Conservation (phyloP, 2,329 filamentous ascomycete species). For the Septoria linicola region DNA sequence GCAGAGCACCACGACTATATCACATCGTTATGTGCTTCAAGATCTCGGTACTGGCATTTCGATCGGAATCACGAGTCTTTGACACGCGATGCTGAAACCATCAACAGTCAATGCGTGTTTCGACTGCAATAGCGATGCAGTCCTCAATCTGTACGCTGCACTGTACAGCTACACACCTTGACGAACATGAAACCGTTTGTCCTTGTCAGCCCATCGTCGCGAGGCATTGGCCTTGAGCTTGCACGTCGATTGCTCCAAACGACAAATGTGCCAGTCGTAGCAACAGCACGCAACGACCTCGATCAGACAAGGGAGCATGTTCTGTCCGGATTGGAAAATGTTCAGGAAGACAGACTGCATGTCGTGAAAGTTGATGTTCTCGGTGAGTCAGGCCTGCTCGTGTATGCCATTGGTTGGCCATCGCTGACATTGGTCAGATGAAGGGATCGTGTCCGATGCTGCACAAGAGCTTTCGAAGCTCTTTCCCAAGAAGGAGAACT, state of each 20-base stretch:
- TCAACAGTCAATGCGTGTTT: background rate
- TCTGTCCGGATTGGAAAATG: conserved; percentile 49
- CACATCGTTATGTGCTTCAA: background rate
- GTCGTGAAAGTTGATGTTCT: conserved; percentile 58
- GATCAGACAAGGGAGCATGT: conserved; percentile 51
- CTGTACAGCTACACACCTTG: background rate
- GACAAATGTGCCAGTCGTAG: conserved; percentile 59
- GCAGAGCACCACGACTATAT: background rate
- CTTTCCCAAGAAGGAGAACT: conserved; percentile 45
- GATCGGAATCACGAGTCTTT: conserved; percentile 9
- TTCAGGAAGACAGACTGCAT: conserved; percentile 50
- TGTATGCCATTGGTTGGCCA: no score
- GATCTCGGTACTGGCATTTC: no score
- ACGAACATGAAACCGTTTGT: conserved; percentile 48
- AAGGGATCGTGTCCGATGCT: conserved; percentile 58
- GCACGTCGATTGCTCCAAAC: conserved; percentile 58
- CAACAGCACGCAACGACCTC: conserved; percentile 58
- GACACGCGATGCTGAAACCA: conserved; percentile 2
- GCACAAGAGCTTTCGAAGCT: conserved; percentile 47
- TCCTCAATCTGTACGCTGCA: background rate
- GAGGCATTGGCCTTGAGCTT: conserved; percentile 63
- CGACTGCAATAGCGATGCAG: background rate
- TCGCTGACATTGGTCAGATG: conserved; percentile 48
- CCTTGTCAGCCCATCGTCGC: conserved; percentile 59
- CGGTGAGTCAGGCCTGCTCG: conserved; percentile 43